phyloP scores from a whole-genome alignment of 208 protist genomes.

The Acanthamoeba royreba region DNA sequence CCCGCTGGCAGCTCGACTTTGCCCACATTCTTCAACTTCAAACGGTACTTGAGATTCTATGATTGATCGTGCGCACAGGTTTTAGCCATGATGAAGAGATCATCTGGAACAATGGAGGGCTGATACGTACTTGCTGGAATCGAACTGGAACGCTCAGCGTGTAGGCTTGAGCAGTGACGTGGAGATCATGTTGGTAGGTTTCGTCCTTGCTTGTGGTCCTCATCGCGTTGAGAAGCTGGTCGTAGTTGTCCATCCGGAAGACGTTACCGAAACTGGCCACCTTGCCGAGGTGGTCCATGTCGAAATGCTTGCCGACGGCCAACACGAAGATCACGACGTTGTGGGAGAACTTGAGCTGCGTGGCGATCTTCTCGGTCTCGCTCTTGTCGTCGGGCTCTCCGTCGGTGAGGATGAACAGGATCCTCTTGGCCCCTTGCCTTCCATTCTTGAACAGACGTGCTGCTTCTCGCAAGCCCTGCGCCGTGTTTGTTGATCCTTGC shows the following conservation, averaged over 20 bases:
- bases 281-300: not conserved
- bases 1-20: not conserved
- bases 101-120: not conserved
- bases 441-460: too few relatives aligned
- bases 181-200: not conserved
- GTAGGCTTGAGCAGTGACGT: not conserved
- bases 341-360: not conserved
- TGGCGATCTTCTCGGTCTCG: not conserved
- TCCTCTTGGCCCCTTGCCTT: too few relatives aligned
- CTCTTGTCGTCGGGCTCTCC: not conserved
- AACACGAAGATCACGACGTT: not conserved
- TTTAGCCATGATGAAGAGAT: not conserved
- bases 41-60: not conserved
- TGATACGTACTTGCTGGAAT: not conserved
- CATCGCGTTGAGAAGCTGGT: not conserved
- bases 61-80: not conserved
- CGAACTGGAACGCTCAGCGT: not conserved
- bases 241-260: not conserved
- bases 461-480: too few relatives aligned
- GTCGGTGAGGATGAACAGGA: not conserved
- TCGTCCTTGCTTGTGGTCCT: not conserved
- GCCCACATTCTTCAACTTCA: not conserved
- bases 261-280: not conserved
- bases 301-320: not conserved
- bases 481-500: too few relatives aligned